Evolutionary conservation across 768 basidiomycete genomes (phyloP).

Genomic region (Tylopilus plumbeoviolaceoides): DNA sequence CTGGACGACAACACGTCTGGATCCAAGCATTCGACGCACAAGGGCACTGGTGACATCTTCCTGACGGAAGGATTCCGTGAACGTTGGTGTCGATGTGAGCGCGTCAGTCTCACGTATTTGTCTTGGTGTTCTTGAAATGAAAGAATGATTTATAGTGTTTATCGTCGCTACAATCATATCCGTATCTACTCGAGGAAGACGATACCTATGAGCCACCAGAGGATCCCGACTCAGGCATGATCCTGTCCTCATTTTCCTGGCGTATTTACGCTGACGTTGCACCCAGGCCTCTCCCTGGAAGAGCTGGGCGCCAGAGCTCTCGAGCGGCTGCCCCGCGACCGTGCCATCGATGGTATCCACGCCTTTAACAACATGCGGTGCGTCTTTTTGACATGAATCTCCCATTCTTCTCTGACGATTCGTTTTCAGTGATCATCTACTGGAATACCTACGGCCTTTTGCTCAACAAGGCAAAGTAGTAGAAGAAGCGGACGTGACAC

Average conservation of each 20-base stretch:
- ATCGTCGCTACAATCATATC: conserved; percentile 45
- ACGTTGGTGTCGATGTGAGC: conserved; percentile 74
- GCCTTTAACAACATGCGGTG: conserved; percentile 85
- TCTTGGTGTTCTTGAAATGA: conserved; percentile 1
- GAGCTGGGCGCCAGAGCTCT: conserved; percentile 82
- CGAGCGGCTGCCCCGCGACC: conserved; percentile 68
- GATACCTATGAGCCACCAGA: conserved; percentile 83
- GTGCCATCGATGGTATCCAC: conserved; percentile 77
- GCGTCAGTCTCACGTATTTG: conserved; percentile 36
- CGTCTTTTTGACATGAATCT: conserved; percentile 14
- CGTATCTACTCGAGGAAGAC: conserved; percentile 71
- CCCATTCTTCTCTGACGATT: not conserved
- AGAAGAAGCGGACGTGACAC: conserved; percentile 63
- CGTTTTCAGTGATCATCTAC: conserved; percentile 57
- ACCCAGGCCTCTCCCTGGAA: conserved; percentile 68
- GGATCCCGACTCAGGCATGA: conserved; percentile 77
- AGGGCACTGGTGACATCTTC: conserved; percentile 72
- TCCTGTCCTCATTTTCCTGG: not conserved
- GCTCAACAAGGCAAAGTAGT: conserved; percentile 75
- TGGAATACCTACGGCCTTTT: conserved; percentile 72
- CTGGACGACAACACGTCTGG: conserved; percentile 23
- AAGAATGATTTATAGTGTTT: conserved; percentile 48
- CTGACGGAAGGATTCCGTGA: conserved; percentile 68
- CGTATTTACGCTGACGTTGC: not conserved
- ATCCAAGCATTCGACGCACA: conserved; percentile 17